phyloP scores from a whole-genome alignment of 805 yeast genomes.

The Dipodascus albidus region DNA sequence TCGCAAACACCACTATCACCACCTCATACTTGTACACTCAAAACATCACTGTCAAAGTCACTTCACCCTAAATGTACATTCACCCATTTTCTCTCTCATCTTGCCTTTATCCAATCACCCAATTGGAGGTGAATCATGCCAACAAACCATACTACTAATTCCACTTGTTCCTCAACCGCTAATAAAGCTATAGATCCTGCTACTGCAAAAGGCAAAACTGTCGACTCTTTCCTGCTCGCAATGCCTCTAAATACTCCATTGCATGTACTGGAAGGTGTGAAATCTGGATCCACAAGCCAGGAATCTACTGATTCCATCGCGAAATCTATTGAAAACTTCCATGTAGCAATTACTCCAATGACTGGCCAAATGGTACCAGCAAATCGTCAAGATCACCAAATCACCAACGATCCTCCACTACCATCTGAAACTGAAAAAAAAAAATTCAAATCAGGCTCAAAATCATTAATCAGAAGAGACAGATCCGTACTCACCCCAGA shows the following conservation, averaged over 20 bases:
- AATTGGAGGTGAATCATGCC: background rate
- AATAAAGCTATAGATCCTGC: background rate
- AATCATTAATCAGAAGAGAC: slow-evolving; percentile 77
- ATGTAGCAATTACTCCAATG: background rate
- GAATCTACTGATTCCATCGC: background rate
- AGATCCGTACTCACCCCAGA: slow-evolving; percentile 53
- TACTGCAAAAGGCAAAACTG: background rate
- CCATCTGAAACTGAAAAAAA: background rate
- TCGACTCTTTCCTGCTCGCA: background rate
- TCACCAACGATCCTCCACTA: too few relatives aligned
- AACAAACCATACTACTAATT: background rate
- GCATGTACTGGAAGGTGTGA: background rate
- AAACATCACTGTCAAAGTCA: background rate
- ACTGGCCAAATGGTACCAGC: background rate
- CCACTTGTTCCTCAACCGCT: background rate
- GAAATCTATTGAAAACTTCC: background rate
- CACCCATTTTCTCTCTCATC: background rate
- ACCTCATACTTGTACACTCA: background rate
- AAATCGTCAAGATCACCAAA: background rate
- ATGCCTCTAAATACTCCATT: background rate
- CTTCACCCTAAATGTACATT: background rate
- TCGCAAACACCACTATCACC: too few relatives aligned
- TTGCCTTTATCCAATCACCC: too few relatives aligned
- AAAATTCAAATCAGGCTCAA: slow-evolving; percentile 27
- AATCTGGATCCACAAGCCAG: background rate